phyloP scores from a whole-genome alignment of 768 basidiomycete species.

The Lactarius sanguifluus region DNA sequence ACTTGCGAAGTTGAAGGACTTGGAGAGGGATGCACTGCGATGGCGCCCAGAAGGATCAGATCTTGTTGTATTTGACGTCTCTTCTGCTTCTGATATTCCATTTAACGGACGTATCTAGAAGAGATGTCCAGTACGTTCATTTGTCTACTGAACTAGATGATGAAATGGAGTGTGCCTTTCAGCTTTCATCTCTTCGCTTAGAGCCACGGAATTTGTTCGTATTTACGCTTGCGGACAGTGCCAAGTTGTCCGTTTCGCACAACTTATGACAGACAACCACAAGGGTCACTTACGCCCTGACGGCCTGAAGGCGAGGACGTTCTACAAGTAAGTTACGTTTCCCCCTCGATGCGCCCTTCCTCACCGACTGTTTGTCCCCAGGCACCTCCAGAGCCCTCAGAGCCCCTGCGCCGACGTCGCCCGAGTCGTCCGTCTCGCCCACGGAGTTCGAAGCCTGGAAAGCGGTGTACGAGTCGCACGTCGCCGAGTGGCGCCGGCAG shows the following conservation, averaged over 20 bases:
- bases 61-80: background rate
- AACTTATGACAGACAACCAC: constrained; percentile 16
- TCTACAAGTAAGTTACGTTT: constrained; percentile 21
- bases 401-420: background rate
- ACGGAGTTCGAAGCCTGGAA: constrained; percentile 56
- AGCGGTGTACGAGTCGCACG: constrained; percentile 65
- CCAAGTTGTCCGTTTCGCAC: background rate
- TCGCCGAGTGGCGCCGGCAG: too few species aligned
- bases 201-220: background rate
- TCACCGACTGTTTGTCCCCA: background rate
- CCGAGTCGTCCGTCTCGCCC: constrained; percentile 28
- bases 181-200: background rate
- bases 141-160: background rate
- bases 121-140: background rate
- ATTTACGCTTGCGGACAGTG: background rate
- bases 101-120: background rate
- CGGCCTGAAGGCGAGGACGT: constrained; percentile 29
- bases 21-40: background rate
- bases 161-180: too few species aligned
- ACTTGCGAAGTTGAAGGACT: background rate
- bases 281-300: constrained; percentile 9
- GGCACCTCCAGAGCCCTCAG: constrained; percentile 1
- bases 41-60: background rate
- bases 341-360: background rate
- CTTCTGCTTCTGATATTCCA: constrained; percentile 1